Evolutionary conservation across 2,329 filamentous ascomycete species (phyloP), one percentile per base, ranked within the genome.

Genomic region (Nectriaceae sp.): DNA sequence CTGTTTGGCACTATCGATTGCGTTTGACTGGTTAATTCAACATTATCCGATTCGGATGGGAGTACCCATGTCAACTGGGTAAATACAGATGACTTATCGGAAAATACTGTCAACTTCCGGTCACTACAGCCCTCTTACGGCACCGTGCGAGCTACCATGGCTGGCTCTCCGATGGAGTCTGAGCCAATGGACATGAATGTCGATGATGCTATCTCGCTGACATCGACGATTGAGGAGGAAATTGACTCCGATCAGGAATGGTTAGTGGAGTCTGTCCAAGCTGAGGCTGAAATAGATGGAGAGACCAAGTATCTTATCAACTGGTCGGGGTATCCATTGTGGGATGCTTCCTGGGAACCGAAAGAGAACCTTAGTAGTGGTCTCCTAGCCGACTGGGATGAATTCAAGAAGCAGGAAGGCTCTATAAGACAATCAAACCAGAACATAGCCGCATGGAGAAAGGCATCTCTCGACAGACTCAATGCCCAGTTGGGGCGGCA

Each of bases 291-390:
- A 4, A 48, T 67, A 3, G 49, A 60, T 3, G 65, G 62, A 3
- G 40, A 51, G 19, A 46, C 46, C 3, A 55, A 53, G 38, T 75
- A 67, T 48, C 62, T 75, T 3, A 60, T 74, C 11, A 53, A 67
- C 45, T 75, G 72, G 72, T 60, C 65, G 18, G 65, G 64, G 2
- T 73, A 60, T 40, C 53, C 60, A 1, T 57, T 75, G 1, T 50
- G 56, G 22, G 62, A 67, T n/a, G 68, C 69, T 39, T 69, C 67
- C 3, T 84, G 80, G 80, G 80, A 84, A 54, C 77, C 79, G 0
- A 54, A 61, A 10, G 62, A 70, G 4, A 66, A 80, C 46, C 59
- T 83, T 4, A 65, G 65, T 1, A 52, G 63, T 2, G 65, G 66
- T 0, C 62, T 80, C 4, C 57, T 74, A 2, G 49, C 59, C 0